Base-by-base conservation (phyloP, 140 eudicot genomes). In the Flaveria floridana region DNA sequence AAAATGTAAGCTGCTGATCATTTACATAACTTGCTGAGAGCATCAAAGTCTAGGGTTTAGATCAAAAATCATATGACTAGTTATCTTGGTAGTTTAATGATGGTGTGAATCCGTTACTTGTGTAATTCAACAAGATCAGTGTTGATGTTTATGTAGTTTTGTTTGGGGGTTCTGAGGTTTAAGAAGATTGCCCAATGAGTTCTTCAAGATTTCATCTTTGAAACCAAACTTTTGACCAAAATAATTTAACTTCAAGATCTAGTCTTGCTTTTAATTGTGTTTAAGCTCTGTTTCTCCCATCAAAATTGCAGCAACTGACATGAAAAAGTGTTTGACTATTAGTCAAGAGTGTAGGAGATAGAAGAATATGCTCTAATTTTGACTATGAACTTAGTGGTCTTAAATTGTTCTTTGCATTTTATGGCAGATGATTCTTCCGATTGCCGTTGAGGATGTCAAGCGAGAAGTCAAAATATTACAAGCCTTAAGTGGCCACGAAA, bases 401-500 rank as follows among this genome's bases (percentile, higher is more conserved):
- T 72, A 13, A 52, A 39, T 71, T 3, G 34, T 10, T 19, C 2
- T 26, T 65, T 77, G 20, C 10, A 8, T 78, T 71, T 3, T 77
- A 26, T 80, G 71, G 77, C 84, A 93, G 98, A 93, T 93, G 98
- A 78, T 93, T 71, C 98, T 88, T 79, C 98, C 98, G 0, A 73
- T 93, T 81, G 93, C 98, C 25, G 98, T 93, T 51, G 98, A 93
- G 86, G 98, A 93, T 79, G 98, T 93, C 46, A 90, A 89, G 82
- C 86, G 98, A 78, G 98, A 93, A 86, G 98, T 93, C 16, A 88
- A 73, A 81, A 93, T 93, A 82, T 84, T 93, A 76, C 80, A 84
- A 79, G 98, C 96, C 41, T 86, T 93, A 74, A 84, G 89, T 68
- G 98, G 98, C 50, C 97, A 93, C 69, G 98, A 93, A 82, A 93